Percentiles rank a stretch among this genome's conserved stretches.
Evolutionary conservation across 192 early-diverging fungal genomes (phyloP).

Genomic region (Umbelopsis sp.): DNA sequence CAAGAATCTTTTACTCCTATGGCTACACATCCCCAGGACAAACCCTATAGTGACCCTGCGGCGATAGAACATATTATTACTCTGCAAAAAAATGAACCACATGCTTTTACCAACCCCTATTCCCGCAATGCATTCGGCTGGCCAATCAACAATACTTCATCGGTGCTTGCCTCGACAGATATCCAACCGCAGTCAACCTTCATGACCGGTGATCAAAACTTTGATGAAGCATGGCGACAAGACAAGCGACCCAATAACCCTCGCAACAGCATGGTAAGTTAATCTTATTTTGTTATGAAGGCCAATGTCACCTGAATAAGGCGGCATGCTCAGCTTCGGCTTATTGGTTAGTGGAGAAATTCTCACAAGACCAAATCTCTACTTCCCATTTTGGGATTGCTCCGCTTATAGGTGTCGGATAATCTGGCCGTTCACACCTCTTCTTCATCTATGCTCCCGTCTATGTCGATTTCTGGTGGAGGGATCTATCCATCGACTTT

Average conservation of each 20-base stretch:
- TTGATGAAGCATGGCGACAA: conserved; percentile 4
- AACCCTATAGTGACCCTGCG: background rate
- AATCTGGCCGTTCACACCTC: conserved; percentile 19
- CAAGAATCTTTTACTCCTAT: background rate
- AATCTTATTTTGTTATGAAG: background rate
- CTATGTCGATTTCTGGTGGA: background rate
- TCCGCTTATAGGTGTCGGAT: conserved; percentile 19
- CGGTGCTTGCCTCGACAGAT: background rate
- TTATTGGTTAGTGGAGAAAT: conserved; percentile 12
- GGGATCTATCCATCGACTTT: conserved; percentile 1
- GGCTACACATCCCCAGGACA: background rate
- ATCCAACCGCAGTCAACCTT: conserved; percentile 7
- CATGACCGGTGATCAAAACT: background rate
- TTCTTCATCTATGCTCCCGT: conserved; percentile 19
- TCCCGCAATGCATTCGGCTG: conserved; percentile 11
- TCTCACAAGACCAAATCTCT: conserved; percentile 19
- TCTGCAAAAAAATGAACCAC: conserved; percentile 17
- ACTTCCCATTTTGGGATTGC: conserved; percentile 7
- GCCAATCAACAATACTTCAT: conserved; percentile 1
- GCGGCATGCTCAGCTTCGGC: conserved; percentile 13
- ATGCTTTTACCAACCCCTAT: conserved; percentile 1
- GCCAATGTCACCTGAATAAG: conserved; percentile 8
- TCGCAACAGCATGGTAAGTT: background rate
- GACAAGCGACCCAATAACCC: background rate
- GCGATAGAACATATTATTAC: background rate